Evolutionary conservation across 1,284 basidiomycete genomes (phyloP), one percentile per base, ranked within the genome.

Genomic region (Phenoliferia sp.): DNA sequence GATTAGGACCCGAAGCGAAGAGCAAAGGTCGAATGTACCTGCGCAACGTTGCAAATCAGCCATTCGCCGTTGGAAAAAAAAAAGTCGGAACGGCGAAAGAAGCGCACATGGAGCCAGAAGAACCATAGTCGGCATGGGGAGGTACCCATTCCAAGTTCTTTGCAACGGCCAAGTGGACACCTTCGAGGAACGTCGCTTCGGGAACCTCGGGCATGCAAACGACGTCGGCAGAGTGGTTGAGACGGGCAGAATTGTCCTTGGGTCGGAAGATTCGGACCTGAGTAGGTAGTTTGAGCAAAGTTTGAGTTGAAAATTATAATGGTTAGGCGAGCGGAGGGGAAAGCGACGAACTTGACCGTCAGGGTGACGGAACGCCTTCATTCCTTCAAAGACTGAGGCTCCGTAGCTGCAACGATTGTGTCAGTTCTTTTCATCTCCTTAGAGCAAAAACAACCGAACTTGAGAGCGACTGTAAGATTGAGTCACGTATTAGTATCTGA

Each of bases 111-210:
- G 66, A 66, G 0, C 72, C 72, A 39, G 60, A 59, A 16, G 58
- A 59, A 36, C 65, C 72, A 59, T 69, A 59, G 22, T 69, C 59
- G 4, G 69, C 69, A 68, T 77, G 76, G n/a, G 76, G 71, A 17
- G 79, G 79, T 2, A 80, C 79, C 57, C 75, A 76, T 29, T 79
- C 76, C 15, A 79, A 66, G 67, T 80, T 80, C 59, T 74, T 69
- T 15, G 76, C 77, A n/a, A 79, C 79, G 34, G 72, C 77, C 6
- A 72, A 57, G n/a, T 69, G 39, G 64, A 72, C 66, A 65, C 69
- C 67, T 69, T 77, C 71, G 68, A 74, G 65, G 76, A 73, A 76
- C 64, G 76, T 56, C 12, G 66, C 68, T 52, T 77, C 54, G 1
- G 77, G 73, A 19, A 78, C 50, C 34, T 71, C 73, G 35, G 77